Evolutionary conservation across 129 eudicot species (phyloP).

Genomic region (Scalesia atractyloides): DNA sequence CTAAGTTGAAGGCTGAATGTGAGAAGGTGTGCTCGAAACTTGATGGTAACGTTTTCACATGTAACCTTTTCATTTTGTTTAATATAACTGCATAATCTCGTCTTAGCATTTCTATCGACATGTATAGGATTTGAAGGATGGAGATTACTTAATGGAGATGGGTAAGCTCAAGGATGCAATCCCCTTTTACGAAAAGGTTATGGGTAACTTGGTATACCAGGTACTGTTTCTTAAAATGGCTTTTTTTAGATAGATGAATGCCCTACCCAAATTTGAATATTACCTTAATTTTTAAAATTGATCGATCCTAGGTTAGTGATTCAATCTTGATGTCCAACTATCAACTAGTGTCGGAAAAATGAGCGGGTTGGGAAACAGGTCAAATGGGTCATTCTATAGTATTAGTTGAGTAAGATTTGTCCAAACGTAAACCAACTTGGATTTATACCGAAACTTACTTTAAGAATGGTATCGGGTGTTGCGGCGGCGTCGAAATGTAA

Average conservation of each 20-base stretch:
- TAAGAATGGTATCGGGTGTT: too few relatives aligned
- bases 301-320: not conserved
- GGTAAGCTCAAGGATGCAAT: conserved; percentile 84
- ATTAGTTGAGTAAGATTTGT: not conserved
- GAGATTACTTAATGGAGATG: conserved; percentile 79
- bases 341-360: conserved; percentile 6
- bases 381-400: not conserved
- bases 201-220: conserved; percentile 81
- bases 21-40: conserved; percentile 62
- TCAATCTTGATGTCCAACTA: not conserved
- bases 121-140: conserved; percentile 78
- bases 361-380: not conserved
- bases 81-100: conserved; percentile 14
- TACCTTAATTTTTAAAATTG: not conserved
- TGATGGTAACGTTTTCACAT: conserved; percentile 25
- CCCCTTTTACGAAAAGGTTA: conserved; percentile 74
- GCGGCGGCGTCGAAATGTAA: too few relatives aligned
- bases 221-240: conserved; percentile 30
- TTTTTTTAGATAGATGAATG: not conserved
- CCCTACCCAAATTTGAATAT: not conserved
- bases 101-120: conserved; percentile 39
- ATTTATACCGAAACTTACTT: too few relatives aligned
- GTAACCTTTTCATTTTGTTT: conserved; percentile 16
- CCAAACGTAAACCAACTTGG: not conserved
- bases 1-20: conserved; percentile 78